Base-by-base conservation (phyloP, 371 early-diverging fungal species). In the Lichtheimia hyalospora region DNA sequence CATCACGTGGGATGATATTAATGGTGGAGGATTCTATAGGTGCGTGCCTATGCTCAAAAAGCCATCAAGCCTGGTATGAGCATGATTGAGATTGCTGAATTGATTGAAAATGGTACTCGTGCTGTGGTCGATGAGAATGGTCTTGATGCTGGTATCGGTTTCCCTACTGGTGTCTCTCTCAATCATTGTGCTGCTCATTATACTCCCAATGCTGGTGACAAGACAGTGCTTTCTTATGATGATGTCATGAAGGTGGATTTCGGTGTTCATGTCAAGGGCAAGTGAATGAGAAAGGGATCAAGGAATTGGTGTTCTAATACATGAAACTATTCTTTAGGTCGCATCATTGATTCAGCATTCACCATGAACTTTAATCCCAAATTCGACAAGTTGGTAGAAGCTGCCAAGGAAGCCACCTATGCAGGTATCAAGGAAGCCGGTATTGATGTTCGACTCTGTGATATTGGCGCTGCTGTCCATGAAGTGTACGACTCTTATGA, bases 221-320 rank as follows among this genome's bases (percentile, higher is more conserved):
- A 87, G 62, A 93, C 93, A 1, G 95, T 96, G 3, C 69, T 99
- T 52, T 64, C 84, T 53, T 89, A 95, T 60, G 93, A 90, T 56
- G 99, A 99, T 83, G 97, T 99, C 15, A 85, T 96, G 82, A 99
- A 99, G 88, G 87, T 99, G 28, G 99, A 99, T 78, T 96, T 99
- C 78, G 99, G 99, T 60, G 91, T 91, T 13, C 99, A 99, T 51
- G 88, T 96, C 41, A 94, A 96, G 61, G 99, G 98, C 72, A 73
- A 54, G 62, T 58, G 7, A 27, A n/a, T 50, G 1, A n/a, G n/a
- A n/a, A n/a, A n/a, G n/a, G n/a, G n/a, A n/a, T n/a, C n/a, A n/a
- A n/a, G n/a, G n/a, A n/a, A n/a, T n/a, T n/a, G n/a, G n/a, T n/a
- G n/a, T n/a, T n/a, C n/a, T n/a, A n/a, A n/a, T n/a, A n/a, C n/a